Conservation (phyloP, 2,329 filamentous ascomycete species). For the Periconia macrospinosa region DNA sequence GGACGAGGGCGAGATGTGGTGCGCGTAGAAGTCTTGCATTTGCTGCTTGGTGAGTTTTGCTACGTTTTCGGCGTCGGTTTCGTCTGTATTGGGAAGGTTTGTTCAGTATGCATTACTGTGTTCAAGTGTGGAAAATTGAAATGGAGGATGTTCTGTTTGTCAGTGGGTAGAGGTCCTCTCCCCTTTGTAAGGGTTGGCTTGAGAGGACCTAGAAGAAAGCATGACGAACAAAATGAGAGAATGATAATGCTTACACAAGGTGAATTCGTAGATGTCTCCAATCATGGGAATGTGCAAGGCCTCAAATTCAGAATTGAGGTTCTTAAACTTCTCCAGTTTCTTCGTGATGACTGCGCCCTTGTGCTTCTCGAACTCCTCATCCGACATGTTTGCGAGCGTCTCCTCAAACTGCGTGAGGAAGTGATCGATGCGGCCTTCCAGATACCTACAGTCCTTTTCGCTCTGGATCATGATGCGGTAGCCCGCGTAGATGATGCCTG, state of each 20-base stretch:
- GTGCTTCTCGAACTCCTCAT: slow-evolving; percentile 84
- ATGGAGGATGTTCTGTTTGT: not conserved
- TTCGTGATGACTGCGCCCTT: slow-evolving; percentile 88
- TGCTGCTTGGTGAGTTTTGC: slow-evolving; percentile 76
- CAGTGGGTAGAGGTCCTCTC: too few relatives aligned
- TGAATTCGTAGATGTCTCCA: slow-evolving; percentile 87
- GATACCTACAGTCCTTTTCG: slow-evolving; percentile 78
- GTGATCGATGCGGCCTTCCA: slow-evolving; percentile 84
- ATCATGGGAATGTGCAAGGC: slow-evolving; percentile 85
- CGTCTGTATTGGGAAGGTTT: slow-evolving; percentile 51
- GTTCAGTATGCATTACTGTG: not conserved
- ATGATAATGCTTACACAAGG: slow-evolving; percentile 66
- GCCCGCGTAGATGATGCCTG: slow-evolving; percentile 73
- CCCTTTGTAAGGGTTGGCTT: too few relatives aligned
- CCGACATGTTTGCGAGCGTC: slow-evolving; percentile 73
- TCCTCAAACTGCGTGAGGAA: slow-evolving; percentile 73
- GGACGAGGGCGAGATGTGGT: slow-evolving; percentile 75
- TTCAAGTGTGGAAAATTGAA: not conserved
- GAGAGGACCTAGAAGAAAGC: not conserved
- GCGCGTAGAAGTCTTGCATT: slow-evolving; percentile 76
- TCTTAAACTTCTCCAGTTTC: slow-evolving; percentile 88
- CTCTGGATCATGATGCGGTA: slow-evolving; percentile 93
- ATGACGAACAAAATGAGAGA: not conserved
- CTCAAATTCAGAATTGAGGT: slow-evolving; percentile 79
- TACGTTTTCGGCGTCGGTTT: slow-evolving; percentile 75